Base-by-base conservation (phyloP, 768 basidiomycete genomes). In the Pisolithus tinctorius region DNA sequence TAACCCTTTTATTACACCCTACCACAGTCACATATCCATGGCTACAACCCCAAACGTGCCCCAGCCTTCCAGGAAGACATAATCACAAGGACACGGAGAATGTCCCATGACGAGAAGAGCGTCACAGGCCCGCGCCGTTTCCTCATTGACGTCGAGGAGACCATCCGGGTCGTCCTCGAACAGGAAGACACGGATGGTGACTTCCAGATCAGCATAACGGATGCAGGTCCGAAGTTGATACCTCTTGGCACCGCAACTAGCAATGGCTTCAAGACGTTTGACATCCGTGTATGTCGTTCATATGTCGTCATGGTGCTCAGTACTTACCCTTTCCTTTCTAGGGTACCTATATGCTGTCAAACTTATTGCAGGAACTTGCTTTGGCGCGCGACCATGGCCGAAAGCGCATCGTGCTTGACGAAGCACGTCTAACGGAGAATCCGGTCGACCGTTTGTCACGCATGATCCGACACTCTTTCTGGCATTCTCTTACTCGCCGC, bases 321-420 rank as follows among this genome's bases (percentile, higher is more conserved):
- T 52, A 51, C 34, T 31, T 52, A 58, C 48, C 55, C 26, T 47
- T 47, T 25, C 55, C 13, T 54, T 48, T 60, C 14, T 63, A 94
- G 87, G 95, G 96, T 39, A 97, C 88, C n/a, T 99, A 98, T 71
- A 98, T 97, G 95, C 76, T 99, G 43, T 97, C 95, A 11, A 98
- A 97, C 69, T 81, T 99, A 25, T 78, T 99, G n/a, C 95, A 99
- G 74, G 95, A 99, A 66, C 85, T 99, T 44, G 95, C 95, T 2
- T 82, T 98, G 20, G 95, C 96, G 6, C 83, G 92, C 8, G 95
- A 98, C 64, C 93, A 95, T 69, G 86, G 88, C 56, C 78, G 93
- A 51, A 95, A 95, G 71, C 88, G 93, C 7, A 96, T 99, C 63
- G 92, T 99, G 17, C 83, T 99, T n/a, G 96, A 99, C 60, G 96